Percentiles rank a stretch among this genome's conserved stretches.
phyloP scores from a whole-genome alignment of 1,284 basidiomycete species.

The Tranzscheliella williamsii region DNA sequence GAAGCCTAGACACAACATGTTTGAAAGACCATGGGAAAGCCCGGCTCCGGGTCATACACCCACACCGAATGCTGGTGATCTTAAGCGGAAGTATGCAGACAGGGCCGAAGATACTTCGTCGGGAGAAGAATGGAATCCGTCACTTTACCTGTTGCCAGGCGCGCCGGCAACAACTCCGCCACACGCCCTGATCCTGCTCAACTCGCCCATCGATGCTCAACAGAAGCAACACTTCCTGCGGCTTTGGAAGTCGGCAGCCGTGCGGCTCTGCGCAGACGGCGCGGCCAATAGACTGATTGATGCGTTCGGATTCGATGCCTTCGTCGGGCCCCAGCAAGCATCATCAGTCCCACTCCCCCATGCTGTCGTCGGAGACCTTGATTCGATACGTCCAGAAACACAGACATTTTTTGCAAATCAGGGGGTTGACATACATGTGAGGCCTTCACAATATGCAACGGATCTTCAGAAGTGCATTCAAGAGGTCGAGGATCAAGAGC shows the following conservation, averaged over 20 bases:
- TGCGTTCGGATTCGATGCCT: slow-evolving; percentile 62
- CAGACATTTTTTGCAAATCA: slow-evolving; percentile 70
- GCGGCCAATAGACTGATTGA: slow-evolving; percentile 88
- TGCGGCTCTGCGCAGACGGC: slow-evolving; percentile 80
- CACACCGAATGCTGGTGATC: too few relatives aligned
- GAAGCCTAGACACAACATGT: not conserved
- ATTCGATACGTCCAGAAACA: slow-evolving; percentile 80
- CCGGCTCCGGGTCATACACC: not conserved
- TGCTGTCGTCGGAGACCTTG: slow-evolving; percentile 89
- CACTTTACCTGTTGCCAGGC: not conserved
- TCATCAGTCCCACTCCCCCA: slow-evolving; percentile 66
- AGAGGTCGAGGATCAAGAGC: slow-evolving; percentile 67
- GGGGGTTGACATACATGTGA: slow-evolving; percentile 72
- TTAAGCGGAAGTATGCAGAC: too few relatives aligned
- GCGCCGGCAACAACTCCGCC: slow-evolving; percentile 1
- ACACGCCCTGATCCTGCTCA: slow-evolving; percentile 49
- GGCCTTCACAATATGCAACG: slow-evolving; percentile 79
- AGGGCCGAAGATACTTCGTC: too few relatives aligned
- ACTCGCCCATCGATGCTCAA: slow-evolving; percentile 30
- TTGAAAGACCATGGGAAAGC: not conserved
- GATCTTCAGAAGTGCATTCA: slow-evolving; percentile 90
- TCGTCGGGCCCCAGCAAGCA: not conserved
- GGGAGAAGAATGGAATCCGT: not conserved
- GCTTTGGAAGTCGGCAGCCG: slow-evolving; percentile 46
- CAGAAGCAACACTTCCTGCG: slow-evolving; percentile 29